Conservation (phyloP, 495 filamentous ascomycete genomes). For the Sordaria brevicollis region DNA sequence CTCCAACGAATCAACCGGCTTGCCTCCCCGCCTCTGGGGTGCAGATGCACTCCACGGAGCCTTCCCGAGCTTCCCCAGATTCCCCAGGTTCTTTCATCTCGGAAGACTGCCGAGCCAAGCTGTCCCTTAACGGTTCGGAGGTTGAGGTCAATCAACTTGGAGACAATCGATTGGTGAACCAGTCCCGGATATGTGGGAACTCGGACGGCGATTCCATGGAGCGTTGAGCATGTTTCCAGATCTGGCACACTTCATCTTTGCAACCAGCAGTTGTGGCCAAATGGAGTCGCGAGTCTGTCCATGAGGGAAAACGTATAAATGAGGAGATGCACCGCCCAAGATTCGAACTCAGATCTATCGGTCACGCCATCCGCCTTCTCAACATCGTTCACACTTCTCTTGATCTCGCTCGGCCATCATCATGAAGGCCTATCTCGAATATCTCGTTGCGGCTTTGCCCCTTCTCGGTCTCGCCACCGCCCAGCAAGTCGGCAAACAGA, state of each 20-base stretch:
- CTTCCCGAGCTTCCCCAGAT: background rate
- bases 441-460: constrained; percentile 21
- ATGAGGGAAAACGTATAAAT: background rate
- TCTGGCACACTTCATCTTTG: background rate
- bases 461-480: constrained; percentile 20
- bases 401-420: background rate
- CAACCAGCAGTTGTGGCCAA: background rate
- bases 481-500: constrained; percentile 47
- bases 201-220: constrained; percentile 12
- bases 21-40: background rate
- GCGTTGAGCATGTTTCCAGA: constrained; percentile 4
- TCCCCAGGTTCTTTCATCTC: background rate
- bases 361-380: background rate
- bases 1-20: background rate
- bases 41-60: background rate
- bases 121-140: background rate
- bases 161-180: background rate
- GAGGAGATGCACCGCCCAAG: background rate
- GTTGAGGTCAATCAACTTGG: background rate
- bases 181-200: constrained; percentile 4
- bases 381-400: background rate
- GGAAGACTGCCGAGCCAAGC: background rate
- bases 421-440: constrained; percentile 20
- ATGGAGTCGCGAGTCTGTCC: background rate
- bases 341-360: background rate